Conservation (phyloP, 1,284 basidiomycete genomes). For the Marasmius sp. region DNA sequence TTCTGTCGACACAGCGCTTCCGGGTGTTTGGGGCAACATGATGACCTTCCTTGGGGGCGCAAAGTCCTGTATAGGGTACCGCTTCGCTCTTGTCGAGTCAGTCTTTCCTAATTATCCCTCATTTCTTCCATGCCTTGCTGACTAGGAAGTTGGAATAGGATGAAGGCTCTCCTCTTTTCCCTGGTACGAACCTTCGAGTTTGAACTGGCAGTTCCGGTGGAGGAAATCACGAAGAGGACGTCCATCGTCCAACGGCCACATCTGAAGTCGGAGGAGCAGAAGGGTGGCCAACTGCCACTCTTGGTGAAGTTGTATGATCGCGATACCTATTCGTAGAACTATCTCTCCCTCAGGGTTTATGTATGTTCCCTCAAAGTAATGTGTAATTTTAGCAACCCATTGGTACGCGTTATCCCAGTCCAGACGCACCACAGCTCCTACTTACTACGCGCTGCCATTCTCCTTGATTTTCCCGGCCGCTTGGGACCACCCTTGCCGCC, state of each 20-base stretch:
- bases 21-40: constrained; percentile 59
- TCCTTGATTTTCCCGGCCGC: constrained; percentile 63
- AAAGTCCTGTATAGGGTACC: constrained; percentile 66
- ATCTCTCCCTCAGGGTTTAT: too few species aligned
- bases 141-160: not conserved
- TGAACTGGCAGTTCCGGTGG: not conserved
- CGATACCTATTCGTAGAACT: not conserved
- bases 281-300: not conserved
- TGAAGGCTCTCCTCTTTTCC: not conserved
- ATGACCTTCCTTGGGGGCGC: constrained; percentile 64
- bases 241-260: not conserved
- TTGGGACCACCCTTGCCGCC: constrained; percentile 38
- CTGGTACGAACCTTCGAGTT: not conserved
- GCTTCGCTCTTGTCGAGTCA: constrained; percentile 29
- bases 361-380: too few species aligned
- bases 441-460: constrained; percentile 45
- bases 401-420: too few species aligned
- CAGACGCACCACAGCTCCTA: not conserved
- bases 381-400: too few species aligned
- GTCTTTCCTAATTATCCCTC: not conserved
- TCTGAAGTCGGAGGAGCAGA: not conserved
- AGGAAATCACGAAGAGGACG: not conserved
- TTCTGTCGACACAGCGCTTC: constrained; percentile 46
- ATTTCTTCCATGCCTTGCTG: not conserved
- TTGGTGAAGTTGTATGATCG: not conserved